phyloP scores from a whole-genome alignment of 2,329 filamentous ascomycete species.

The Trichoderma breve region DNA sequence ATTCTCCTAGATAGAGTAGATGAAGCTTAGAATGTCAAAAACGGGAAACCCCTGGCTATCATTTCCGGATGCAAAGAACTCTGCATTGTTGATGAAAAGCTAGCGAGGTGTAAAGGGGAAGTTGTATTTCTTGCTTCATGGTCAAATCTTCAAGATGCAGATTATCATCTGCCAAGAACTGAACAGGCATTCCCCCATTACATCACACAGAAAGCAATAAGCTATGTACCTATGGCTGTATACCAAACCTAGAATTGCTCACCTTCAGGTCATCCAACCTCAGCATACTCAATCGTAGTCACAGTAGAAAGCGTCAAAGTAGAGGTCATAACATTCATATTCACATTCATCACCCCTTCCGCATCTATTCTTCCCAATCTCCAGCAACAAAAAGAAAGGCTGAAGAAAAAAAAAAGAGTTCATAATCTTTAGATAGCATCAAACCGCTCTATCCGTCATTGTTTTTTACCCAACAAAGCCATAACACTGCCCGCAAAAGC shows the following conservation, averaged over 20 bases:
- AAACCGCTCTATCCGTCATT: neutral
- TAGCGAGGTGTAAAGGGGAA: neutral
- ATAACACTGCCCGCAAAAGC: slow-evolving; percentile 10
- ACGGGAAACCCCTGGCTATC: neutral
- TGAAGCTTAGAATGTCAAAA: neutral
- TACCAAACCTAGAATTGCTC: neutral
- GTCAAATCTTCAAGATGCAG: neutral
- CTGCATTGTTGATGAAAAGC: neutral
- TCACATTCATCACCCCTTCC: neutral
- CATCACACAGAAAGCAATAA: neutral
- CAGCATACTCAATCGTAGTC: neutral
- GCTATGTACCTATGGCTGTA: no score
- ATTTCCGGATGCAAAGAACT: neutral
- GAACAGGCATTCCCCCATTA: neutral
- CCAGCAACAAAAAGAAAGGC: neutral
- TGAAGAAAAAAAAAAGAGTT: neutral
- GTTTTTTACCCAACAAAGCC: slow-evolving; percentile 14
- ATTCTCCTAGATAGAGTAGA: neutral
- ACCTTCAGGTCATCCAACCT: neutral
- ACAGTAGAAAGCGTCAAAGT: neutral
- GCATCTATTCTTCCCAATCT: neutral
- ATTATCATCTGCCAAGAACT: slow-evolving; percentile 8
- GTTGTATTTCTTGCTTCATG: neutral
- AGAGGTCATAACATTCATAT: neutral
- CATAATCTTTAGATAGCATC: neutral